phyloP scores from a whole-genome alignment of 768 basidiomycete species.

The Boletus pseudo-olivaceus region DNA sequence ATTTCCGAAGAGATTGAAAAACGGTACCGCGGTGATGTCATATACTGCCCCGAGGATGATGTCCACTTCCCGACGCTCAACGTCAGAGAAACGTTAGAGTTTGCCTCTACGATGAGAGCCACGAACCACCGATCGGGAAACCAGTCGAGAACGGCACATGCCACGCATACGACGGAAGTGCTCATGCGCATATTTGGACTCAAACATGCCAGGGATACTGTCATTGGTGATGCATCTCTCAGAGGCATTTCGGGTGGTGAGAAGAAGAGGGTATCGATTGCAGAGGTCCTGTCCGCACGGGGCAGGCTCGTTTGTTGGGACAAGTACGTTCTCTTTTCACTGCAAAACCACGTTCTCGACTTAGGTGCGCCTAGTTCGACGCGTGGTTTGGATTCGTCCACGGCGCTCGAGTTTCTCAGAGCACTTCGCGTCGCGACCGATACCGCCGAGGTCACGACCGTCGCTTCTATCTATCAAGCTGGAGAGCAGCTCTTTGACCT shows the following conservation, averaged over 20 bases:
- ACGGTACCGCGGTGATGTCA: constrained; percentile 46
- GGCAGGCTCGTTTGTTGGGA: constrained; percentile 63
- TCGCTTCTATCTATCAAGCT: constrained; percentile 86
- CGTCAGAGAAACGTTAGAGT: constrained; percentile 45
- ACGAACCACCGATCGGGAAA: constrained; percentile 27
- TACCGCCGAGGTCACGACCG: constrained; percentile 48
- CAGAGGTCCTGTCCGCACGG: constrained; percentile 62
- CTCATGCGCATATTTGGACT: constrained; percentile 73
- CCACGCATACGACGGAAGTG: constrained; percentile 38
- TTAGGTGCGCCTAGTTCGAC: constrained; percentile 47
- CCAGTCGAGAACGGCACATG: constrained; percentile 29
- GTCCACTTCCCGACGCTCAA: constrained; percentile 36
- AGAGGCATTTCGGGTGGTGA: constrained; percentile 76
- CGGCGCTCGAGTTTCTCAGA: constrained; percentile 69
- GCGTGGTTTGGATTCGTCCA: constrained; percentile 62
- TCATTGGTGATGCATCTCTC: constrained; percentile 76
- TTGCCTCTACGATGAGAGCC: constrained; percentile 50
- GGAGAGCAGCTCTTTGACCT: constrained; percentile 60
- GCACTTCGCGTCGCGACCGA: constrained; percentile 65
- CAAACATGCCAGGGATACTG: constrained; percentile 64
- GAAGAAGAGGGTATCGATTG: constrained; percentile 80
- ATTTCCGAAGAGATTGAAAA: constrained; percentile 40
- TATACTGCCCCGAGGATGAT: constrained; percentile 35
- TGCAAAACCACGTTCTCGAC: not conserved
- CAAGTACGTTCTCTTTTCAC: constrained; percentile 44